These are phyloP conservation scores for Hemileccinum rubropunctum DNA, from an alignment of 768 basidiomycete species.

Conservation along the genomic window DNA sequence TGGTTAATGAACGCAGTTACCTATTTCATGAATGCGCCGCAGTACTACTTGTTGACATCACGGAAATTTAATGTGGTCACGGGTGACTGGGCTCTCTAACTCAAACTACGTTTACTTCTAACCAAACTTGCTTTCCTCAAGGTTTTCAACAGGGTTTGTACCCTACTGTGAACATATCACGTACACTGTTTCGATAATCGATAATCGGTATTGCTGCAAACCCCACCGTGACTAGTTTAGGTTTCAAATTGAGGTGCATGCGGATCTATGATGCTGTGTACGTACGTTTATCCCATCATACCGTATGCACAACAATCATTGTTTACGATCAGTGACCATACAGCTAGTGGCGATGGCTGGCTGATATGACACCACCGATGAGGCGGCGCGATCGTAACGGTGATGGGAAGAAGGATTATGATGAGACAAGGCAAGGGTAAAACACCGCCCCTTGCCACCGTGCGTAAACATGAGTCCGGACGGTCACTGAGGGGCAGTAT, in stretches of 20 bases:
- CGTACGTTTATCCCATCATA: conserved; percentile 35
- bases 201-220: conserved; percentile 57
- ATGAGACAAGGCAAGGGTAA: conserved; percentile 7
- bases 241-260: conserved; percentile 60
- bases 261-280: conserved; percentile 56
- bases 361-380: conserved; percentile 4
- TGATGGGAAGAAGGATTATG: conserved; percentile 11
- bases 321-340: conserved; percentile 33
- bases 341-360: conserved; percentile 4
- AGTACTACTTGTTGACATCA: conserved; percentile 56
- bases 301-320: conserved; percentile 12
- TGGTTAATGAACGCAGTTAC: conserved; percentile 50
- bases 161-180: conserved; percentile 50
- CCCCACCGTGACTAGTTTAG: conserved; percentile 46
- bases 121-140: conserved; percentile 55
- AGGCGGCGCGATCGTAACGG: conserved; percentile 1
- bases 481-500: conserved; percentile 10
- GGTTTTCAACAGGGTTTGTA: conserved; percentile 40
- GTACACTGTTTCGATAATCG: conserved; percentile 47
- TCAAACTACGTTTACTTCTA: conserved; percentile 46
- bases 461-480: conserved; percentile 8
- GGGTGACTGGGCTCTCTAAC: conserved; percentile 47
- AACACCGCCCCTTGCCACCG: conserved; percentile 24
- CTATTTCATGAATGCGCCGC: conserved; percentile 53
- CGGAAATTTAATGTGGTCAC: conserved; percentile 52